phyloP scores from a whole-genome alignment of 2,329 filamentous ascomycete species.

The Trichoderma semiorbis region DNA sequence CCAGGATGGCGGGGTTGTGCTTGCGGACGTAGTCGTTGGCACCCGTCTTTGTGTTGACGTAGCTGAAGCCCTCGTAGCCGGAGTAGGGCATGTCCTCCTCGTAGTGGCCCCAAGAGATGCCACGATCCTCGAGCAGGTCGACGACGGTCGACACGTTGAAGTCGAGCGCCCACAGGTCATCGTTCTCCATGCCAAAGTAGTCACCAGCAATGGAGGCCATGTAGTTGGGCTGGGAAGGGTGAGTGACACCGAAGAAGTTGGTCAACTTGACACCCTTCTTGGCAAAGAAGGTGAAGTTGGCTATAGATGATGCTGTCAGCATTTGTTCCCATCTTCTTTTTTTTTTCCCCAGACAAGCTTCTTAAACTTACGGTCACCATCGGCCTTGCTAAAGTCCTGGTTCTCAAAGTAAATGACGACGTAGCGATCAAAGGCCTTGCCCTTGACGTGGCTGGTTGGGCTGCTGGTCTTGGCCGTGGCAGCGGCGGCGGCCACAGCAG shows the following conservation, averaged over 20 bases:
- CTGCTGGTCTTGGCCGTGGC: slow-evolving; percentile 59
- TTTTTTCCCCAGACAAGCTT: too few species aligned
- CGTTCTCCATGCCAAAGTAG: slow-evolving; percentile 70
- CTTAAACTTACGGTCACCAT: slow-evolving; percentile 52
- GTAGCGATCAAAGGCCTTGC: slow-evolving; percentile 69
- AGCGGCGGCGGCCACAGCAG: slow-evolving; percentile 51
- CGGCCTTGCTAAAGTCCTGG: slow-evolving; percentile 63
- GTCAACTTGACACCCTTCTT: slow-evolving; percentile 31
- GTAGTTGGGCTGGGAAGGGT: slow-evolving; percentile 76
- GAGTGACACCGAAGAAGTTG: slow-evolving; percentile 58
- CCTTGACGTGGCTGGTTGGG: slow-evolving; percentile 62
- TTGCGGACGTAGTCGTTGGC: slow-evolving; percentile 79
- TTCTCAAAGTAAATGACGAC: slow-evolving; percentile 77
- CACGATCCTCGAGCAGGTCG: slow-evolving; percentile 64
- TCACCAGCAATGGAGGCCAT: slow-evolving; percentile 65
- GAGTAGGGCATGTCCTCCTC: slow-evolving; percentile 74
- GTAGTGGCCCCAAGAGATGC: slow-evolving; percentile 68
- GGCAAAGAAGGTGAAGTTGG: slow-evolving; percentile 29
- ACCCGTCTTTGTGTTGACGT: slow-evolving; percentile 61
- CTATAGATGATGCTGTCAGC: slow-evolving; percentile 17
- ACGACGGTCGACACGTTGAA: slow-evolving; percentile 62
- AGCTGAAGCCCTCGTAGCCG: slow-evolving; percentile 65
- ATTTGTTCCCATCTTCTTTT: neutral
- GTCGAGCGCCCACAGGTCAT: slow-evolving; percentile 57
- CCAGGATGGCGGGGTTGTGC: slow-evolving; percentile 68